These are phyloP conservation scores for Xanthoceras sorbifolium DNA, from an alignment of 345 rosid species.

Conservation along the genomic window DNA sequence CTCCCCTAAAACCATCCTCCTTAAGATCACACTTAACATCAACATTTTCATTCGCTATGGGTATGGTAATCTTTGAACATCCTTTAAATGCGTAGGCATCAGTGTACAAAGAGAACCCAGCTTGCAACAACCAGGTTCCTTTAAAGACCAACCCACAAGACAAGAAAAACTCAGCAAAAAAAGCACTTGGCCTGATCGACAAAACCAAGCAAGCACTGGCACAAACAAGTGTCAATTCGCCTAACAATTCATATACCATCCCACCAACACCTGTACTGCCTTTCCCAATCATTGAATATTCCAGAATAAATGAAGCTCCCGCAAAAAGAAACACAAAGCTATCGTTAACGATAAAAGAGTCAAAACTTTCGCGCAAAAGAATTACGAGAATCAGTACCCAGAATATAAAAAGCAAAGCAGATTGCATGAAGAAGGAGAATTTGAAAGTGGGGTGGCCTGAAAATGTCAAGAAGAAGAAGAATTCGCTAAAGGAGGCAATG, in stretches of 20 bases:
- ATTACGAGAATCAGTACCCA: slow-evolving; percentile 46
- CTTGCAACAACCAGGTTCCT: slow-evolving; percentile 59
- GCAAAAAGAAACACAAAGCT: slow-evolving; percentile 33
- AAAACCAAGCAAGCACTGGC: slow-evolving; percentile 52
- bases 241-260: slow-evolving; percentile 38
- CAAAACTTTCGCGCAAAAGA: slow-evolving; percentile 33
- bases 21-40: slow-evolving; percentile 53
- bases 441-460: slow-evolving; percentile 47
- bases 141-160: slow-evolving; percentile 51
- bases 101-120: slow-evolving; percentile 49
- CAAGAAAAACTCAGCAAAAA: slow-evolving; percentile 49
- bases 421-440: slow-evolving; percentile 52
- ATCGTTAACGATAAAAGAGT: slow-evolving; percentile 31
- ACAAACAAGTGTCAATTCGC: slow-evolving; percentile 48
- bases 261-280: slow-evolving; percentile 42
- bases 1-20: slow-evolving; percentile 56
- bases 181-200: slow-evolving; percentile 48
- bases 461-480: slow-evolving; percentile 49
- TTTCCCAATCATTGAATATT: slow-evolving; percentile 41
- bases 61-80: slow-evolving; percentile 34
- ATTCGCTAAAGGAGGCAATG: slow-evolving; percentile 46
- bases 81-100: slow-evolving; percentile 51
- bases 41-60: slow-evolving; percentile 29
- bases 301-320: slow-evolving; percentile 44
- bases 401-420: slow-evolving; percentile 39